Evolutionary conservation across 2,329 filamentous ascomycete species (phyloP).

Genomic region (Colletotrichum abscissum): DNA sequence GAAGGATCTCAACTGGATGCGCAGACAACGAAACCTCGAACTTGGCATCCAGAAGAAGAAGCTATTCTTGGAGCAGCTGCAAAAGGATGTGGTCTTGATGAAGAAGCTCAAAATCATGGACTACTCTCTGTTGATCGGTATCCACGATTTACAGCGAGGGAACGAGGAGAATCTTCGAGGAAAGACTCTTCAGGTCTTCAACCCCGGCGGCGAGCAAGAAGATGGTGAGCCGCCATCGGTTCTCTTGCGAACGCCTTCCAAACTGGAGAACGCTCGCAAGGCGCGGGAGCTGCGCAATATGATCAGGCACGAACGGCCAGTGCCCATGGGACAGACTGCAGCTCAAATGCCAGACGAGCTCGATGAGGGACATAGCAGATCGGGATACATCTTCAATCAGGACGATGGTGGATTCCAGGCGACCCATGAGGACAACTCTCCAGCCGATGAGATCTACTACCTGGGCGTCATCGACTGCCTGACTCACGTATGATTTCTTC

Average conservation of each 20-base stretch:
- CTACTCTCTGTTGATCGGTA: slow-evolving; percentile 93
- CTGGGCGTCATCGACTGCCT: slow-evolving; percentile 98
- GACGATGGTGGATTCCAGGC: slow-evolving; percentile 95
- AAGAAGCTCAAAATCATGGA: slow-evolving; percentile 97
- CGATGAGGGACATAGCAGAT: slow-evolving; percentile 76
- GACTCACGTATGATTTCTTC: slow-evolving; percentile 80
- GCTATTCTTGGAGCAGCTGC: slow-evolving; percentile 88
- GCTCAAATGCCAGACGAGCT: slow-evolving; percentile 93
- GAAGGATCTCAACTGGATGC: slow-evolving; percentile 97
- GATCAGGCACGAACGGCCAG: slow-evolving; percentile 90
- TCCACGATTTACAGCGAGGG: slow-evolving; percentile 89
- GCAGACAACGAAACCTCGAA: slow-evolving; percentile 85
- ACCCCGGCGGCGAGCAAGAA: slow-evolving; percentile 82
- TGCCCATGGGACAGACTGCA: slow-evolving; percentile 87
- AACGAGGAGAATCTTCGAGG: slow-evolving; percentile 93
- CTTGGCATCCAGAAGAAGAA: slow-evolving; percentile 90
- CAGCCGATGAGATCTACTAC: slow-evolving; percentile 95
- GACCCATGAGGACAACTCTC: slow-evolving; percentile 87
- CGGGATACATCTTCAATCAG: slow-evolving; percentile 85
- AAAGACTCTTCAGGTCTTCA: slow-evolving; percentile 94
- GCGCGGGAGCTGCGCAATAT: slow-evolving; percentile 91
- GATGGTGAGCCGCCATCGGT: slow-evolving; percentile 70
- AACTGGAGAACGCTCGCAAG: slow-evolving; percentile 90
- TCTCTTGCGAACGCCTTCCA: slow-evolving; percentile 90
- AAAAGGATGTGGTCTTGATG: slow-evolving; percentile 85